Base-by-base conservation (phyloP, 306 rosid species). In the Leucaena leucocephala region DNA sequence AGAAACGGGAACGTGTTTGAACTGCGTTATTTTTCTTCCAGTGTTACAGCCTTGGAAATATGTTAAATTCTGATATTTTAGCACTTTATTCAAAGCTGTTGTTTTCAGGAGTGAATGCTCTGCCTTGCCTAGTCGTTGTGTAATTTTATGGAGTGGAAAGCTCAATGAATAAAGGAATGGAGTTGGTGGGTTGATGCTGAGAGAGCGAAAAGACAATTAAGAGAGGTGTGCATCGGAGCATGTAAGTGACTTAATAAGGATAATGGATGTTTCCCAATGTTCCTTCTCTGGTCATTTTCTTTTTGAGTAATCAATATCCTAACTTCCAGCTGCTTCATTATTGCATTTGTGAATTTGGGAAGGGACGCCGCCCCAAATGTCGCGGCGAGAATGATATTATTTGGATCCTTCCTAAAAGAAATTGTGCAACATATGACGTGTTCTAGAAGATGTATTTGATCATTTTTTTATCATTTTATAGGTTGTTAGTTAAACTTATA, bases 31-130 rank as follows among this genome's bases (percentile, higher is more conserved):
- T 38, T 50, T 78, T 70, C 34, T 55, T 66, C 55, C 57, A 11
- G 68, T 44, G 77, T 27, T 67, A 68, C 86, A 17, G 59, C 16
- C 8, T 5, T 52, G 59, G 21, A 17, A 17, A 17, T 52, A 81
- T 66, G 34, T 63, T 7, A 16, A 27, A 40, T 49, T 68, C 33
- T 76, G 50, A 39, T 75, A 68, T 57, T 2, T 21, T 42, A 19
- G 33, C 33, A 27, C 27, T 27, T 17, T 27, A 27, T 27, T 13
- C 13, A 15, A 65, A 7, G 70, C 22, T 65, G 70, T 64, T 64
- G 69, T 38, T 65, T 65, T 65, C 70, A 38, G 33, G 39, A 65
- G 8, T 19, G 52, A 40, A 40, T 19, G 12, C 50, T 67, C 17
- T 8, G 7, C 33, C 48, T 66, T 0, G 16, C 49, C 1, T 9